Conservation (phyloP, 208 protist species). For the Trypanosoma theileri region DNA sequence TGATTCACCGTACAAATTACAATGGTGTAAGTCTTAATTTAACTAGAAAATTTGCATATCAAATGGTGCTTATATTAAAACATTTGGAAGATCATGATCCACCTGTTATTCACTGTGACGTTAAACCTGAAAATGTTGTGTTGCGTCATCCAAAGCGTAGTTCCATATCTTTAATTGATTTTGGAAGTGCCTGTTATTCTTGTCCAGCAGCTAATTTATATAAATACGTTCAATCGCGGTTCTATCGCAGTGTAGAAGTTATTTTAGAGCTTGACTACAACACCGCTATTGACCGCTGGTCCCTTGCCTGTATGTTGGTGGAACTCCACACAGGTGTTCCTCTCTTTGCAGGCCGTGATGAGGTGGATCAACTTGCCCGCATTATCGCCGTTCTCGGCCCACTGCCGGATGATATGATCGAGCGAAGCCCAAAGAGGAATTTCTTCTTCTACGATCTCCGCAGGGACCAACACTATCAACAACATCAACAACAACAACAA, state of each 20-base stretch:
- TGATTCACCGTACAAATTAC: constrained; percentile 89
- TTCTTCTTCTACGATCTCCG: constrained; percentile 26
- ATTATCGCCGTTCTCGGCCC: constrained; percentile 87
- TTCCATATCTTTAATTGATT: constrained; percentile 97
- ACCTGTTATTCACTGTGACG: constrained; percentile 97
- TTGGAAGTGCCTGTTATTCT: constrained; percentile 96
- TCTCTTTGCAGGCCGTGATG: constrained; percentile 94
- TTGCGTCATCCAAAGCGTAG: constrained; percentile 84
- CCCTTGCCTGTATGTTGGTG: constrained; percentile 97
- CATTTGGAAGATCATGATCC: constrained; percentile 89
- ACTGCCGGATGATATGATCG: constrained; percentile 78
- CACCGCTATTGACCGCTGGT: constrained; percentile 98
- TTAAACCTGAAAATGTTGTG: constrained; percentile 97
- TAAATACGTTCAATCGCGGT: constrained; percentile 97
- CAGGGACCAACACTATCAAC: no score
- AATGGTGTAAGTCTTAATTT: constrained; percentile 88
- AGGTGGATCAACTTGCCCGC: constrained; percentile 93
- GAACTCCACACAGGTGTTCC: constrained; percentile 98
- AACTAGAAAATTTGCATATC: constrained; percentile 93
- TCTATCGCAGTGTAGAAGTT: constrained; percentile 98
- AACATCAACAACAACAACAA: no score
- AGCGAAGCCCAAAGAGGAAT: constrained; percentile 56
- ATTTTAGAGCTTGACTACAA: constrained; percentile 95
- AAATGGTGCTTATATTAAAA: constrained; percentile 92
- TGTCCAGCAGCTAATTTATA: constrained; percentile 26